Base-by-base conservation (phyloP, 2,329 filamentous ascomycete species). In the Fusarium abutilonis region DNA sequence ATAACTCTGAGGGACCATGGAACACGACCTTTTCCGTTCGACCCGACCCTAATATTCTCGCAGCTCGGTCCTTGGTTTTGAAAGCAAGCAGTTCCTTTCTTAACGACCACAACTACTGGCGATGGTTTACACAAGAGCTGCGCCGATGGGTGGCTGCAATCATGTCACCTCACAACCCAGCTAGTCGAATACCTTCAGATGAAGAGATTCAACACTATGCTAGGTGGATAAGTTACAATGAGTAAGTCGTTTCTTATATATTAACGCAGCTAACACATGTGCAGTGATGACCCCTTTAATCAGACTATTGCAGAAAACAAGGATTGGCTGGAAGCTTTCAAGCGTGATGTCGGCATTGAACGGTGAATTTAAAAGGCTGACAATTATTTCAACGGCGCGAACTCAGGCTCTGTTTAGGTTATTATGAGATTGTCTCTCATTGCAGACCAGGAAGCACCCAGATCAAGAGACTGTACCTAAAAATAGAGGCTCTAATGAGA, bases 151-250 rank as follows among this genome's bases (percentile, higher is more conserved):
- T 71, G 1, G 53, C 57, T 1, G 67, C 59, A 1, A 71, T 70
- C 10, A 68, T 71, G 56, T 71, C 69, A 0, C 61, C 69, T 0
- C 63, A 71, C 9, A 71, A 71, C 2, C 69, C 69, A 0, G 60
- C 64, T 0, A 62, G 57, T 17, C 55, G 69, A 3, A 46, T 71
- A 0, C 69, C 69, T 1, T 60, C 65, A 0, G 69, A 71, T 7
- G 58, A 67, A 21, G 69, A 71, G 38, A 70, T 71, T 8, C 68
- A 71, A 2, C 68, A 71, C 28, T 70, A 71, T n/a, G 68, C 69
- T 0, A 56, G 69, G 6, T 71, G 69, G 65, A 61, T 71, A 3
- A 63, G 60, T n/a, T 71, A 66, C 14, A 67, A 71, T 3, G 67
- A 70, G 69, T 71, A 58, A 41, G 68, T 57, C 1, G 1, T 9